Evolutionary conservation across 495 filamentous ascomycete species (phyloP), one percentile per base, ranked within the genome.

Genomic region (Daldinia caldariorum): DNA sequence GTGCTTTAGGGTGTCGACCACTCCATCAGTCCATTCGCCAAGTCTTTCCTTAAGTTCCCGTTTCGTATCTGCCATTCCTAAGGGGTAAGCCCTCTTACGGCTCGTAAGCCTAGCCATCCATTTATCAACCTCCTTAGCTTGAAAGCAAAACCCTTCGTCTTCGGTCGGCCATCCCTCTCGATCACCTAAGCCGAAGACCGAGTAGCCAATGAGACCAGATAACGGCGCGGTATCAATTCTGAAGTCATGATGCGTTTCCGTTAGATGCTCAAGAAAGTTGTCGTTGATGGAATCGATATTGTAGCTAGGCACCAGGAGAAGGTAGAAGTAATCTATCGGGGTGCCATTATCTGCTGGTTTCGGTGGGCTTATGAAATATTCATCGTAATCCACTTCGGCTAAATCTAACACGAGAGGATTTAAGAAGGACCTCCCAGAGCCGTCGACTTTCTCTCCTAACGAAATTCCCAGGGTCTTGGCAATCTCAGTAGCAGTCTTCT

Each of bases 51-150:
- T 79, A 12, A 87, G 88, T 74, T 94, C 89, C 18, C 82, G 85
- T 78, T 93, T 97, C 50, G 91, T 86, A 81, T 97, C 93, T 1
- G 91, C 93, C 83, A 94, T 89, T 2, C 94, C 94, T 2, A 98
- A 79, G 2, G 94, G 95, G 71, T 89, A 97, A 0, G 92, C 87
- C 61, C 84, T 81, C 78, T 92, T 95, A 67, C 88, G 84, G 3
- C 88, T 91, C 0, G 93, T 97, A 61, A 98, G 82, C 72, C 90
- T 95, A 37, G 94, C 94, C 89, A 98, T 91, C 95, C 94, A 98
- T 74, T 89, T 94, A 72, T 98, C 94, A 1, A 95, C 83, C 59
- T 95, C 89, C 72, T 88, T 89, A 0, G 94, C 94, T 74, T 98
- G 94, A 34, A 90, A 91, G 75, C 94, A 97, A 78, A 92, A 98